A percentile compares a stretch with the other conserved stretches of the same genome.
Conservation (phyloP, 345 rosid genomes). For the Citrus sinensis region DNA sequence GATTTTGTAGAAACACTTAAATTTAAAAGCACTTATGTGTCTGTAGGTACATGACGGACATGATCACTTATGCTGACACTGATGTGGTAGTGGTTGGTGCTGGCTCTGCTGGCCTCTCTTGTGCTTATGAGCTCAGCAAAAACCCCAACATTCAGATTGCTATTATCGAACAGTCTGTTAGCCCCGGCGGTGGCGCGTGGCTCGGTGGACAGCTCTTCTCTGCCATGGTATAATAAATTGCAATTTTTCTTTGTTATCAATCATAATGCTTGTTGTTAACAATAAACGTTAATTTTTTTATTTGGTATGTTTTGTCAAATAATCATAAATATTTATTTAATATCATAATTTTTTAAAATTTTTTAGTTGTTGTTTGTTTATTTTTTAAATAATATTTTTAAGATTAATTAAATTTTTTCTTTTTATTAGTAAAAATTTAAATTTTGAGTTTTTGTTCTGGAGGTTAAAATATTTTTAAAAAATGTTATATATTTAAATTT, state of each 20-base stretch:
- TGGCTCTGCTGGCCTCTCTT: constrained; percentile 67
- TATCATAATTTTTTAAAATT: too few species aligned
- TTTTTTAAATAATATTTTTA: too few species aligned
- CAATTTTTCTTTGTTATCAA: neutral
- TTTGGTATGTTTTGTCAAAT: too few species aligned
- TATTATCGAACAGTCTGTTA: constrained; percentile 69
- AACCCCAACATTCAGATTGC: constrained; percentile 64
- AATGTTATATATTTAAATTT: too few species aligned
- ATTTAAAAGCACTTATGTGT: neutral
- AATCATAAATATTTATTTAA: too few species aligned
- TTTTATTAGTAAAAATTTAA: too few species aligned
- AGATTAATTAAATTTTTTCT: too few species aligned
- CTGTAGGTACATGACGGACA: constrained; percentile 66
- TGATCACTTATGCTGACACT: constrained; percentile 68
- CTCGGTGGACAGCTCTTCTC: constrained; percentile 82
- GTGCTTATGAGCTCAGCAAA: constrained; percentile 76
- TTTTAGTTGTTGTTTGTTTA: too few species aligned
- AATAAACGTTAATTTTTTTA: too few species aligned
- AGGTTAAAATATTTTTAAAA: too few species aligned
- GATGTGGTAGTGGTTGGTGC: constrained; percentile 73
- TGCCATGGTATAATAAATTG: constrained; percentile 46
- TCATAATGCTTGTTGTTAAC: neutral
- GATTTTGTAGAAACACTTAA: neutral
- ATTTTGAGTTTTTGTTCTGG: too few species aligned
- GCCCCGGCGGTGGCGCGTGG: constrained; percentile 87